Base-by-base conservation (phyloP, 805 yeast species). In the Candida peoriensis region DNA sequence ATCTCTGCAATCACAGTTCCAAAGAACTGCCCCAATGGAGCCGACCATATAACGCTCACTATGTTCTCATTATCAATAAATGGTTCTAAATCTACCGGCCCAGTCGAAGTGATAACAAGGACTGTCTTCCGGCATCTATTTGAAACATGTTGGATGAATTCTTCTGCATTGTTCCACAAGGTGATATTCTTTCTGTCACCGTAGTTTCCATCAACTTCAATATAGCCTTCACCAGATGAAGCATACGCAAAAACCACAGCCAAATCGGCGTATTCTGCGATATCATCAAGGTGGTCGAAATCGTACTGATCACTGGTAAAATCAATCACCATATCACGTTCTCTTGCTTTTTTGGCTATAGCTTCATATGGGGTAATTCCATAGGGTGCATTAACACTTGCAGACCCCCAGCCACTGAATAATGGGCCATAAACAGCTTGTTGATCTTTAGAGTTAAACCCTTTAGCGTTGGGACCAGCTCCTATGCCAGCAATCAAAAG, bases 401-500 rank as follows among this genome's bases (percentile, higher is more conserved):
- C 76, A 5, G 83, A 76, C 0, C 84, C 85, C 78, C 83, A 74
- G 11, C 83, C 83, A 20, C 71, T 63, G 22, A 74, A 70, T 27
- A 77, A 48, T 2, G 74, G 68, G 3, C 84, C 85, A 37, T 70
- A 66, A 9, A 62, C 61, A 40, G 75, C 67, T 30, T 63, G 64
- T 48, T 70, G 74, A 48, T 76, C 81, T 38, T 63, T 67, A 37
- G 76, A 69, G 43, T 69, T 72, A 43, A 71, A 65, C 0, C 82
- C 83, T 28, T 62, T 57, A 1, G 74, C 64, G 41, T 67, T 72
- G 2, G 67, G 56, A 3, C 69, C 70, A 3, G 81, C 80, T 3
- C 74, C 78, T 5, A 61, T 43, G 0, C 82, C 82, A 2, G 76
- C 73, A 13, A 76, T 51, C 31, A 65, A 59, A 10, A 70, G 49